Evolutionary conservation across 768 basidiomycete genomes (phyloP), one percentile per base, ranked within the genome.

Genomic region (Lentinula lateritia): DNA sequence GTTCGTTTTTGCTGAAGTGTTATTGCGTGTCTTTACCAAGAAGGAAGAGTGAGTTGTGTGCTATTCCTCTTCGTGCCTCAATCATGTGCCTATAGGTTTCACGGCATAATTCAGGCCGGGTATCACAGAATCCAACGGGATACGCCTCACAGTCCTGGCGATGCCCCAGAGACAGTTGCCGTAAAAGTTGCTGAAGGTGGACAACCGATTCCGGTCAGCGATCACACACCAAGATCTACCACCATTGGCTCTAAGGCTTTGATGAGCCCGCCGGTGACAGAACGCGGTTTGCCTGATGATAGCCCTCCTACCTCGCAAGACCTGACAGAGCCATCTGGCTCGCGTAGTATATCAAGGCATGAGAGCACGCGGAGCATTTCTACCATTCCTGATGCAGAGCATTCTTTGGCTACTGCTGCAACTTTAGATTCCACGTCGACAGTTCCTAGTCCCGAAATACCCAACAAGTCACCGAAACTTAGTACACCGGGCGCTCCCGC

Each of bases 11-110:
- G 87, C 81, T 0, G 92, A 93, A 70, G 75, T 86, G n/a, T 77
- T 84, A 43, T 70, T 92, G 42, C 78, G 89, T 13, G 73, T 92
- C 5, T 93, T 84, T 67, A 88, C 90, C 50, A 85, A 87, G 69
- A 82, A 89, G n/a, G 67, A 63, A 1, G 64, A 65, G 79, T 79
- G 64, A 43, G 77, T 69, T 32, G 18, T 28, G 32, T 50, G 38
- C 45, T 28, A 39, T 50, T 16, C 35, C 6, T 28, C 15, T 52
- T 16, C 28, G 35, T 6, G 34, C 18, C 15, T 6, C 8, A 42
- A 34, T 34, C 2, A 20, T 12, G 5, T 28, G 9, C 38, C 9
- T 53, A 6, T 52, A 80, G 79, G 36, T 87, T 82, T 67, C 79
- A 79, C 45, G 83, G 84, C 2, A 72, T 90, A 9, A 78, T 93